These are phyloP conservation scores for Erysimum pusillum DNA, from an alignment of 441 rosid genomes.

Conservation along the genomic window DNA sequence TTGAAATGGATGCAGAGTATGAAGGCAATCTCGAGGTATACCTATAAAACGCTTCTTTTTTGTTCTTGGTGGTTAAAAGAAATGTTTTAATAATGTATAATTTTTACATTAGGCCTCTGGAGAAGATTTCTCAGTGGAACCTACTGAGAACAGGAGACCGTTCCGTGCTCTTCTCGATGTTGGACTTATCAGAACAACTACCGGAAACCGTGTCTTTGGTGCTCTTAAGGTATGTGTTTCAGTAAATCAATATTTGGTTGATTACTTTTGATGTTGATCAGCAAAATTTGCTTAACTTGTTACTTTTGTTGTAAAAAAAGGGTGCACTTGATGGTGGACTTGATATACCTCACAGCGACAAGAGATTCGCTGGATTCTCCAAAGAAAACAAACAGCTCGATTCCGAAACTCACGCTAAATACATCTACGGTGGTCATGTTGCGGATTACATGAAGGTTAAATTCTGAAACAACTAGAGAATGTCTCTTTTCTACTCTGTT, in stretches of 20 bases:
- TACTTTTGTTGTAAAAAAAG: neutral
- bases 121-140: neutral
- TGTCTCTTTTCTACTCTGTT: neutral
- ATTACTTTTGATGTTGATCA: neutral
- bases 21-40: no score
- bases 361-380: neutral
- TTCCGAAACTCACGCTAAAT: neutral
- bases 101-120: neutral
- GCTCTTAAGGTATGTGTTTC: neutral
- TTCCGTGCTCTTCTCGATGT: neutral
- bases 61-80: no score
- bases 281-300: neutral
- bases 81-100: no score
- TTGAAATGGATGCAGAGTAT: no score
- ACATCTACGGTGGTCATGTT: neutral
- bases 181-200: neutral
- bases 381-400: neutral
- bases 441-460: neutral
- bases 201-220: constrained; percentile 4
- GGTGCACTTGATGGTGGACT: neutral
- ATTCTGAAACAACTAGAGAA: neutral
- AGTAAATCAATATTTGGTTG: neutral
- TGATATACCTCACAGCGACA: neutral
- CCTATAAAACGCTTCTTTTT: no score
- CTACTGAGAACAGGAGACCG: neutral